phyloP scores from a whole-genome alignment of 495 filamentous ascomycete species.

The Evernia prunastri region DNA sequence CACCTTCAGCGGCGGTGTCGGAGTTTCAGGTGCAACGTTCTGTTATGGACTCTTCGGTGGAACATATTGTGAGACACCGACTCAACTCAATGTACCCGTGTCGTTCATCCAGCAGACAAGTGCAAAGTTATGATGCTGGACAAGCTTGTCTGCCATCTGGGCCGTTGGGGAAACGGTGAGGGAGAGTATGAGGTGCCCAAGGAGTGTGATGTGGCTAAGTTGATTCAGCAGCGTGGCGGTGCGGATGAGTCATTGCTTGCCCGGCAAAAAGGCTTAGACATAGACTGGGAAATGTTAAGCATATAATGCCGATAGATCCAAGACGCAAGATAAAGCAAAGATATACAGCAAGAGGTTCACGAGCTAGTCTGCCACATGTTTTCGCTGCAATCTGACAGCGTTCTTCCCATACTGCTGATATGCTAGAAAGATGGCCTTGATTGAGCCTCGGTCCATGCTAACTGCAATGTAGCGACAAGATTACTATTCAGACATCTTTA shows the following conservation, averaged over 20 bases:
- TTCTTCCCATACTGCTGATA: too few species aligned
- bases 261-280: neutral
- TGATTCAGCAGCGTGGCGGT: conserved; percentile 1
- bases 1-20: neutral
- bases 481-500: too few species aligned
- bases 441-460: too few species aligned
- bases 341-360: neutral
- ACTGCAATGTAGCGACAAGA: too few species aligned
- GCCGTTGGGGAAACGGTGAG: neutral
- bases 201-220: neutral
- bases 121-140: neutral
- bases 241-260: neutral
- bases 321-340: neutral
- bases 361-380: neutral
- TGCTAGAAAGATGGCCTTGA: too few species aligned
- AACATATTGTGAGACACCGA: neutral
- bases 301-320: neutral
- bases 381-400: neutral
- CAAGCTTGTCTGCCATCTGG: neutral
- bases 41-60: conserved; percentile 2
- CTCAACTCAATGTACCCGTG: conserved; percentile 3
- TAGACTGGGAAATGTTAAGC: neutral
- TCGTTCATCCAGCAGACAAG: conserved; percentile 5
- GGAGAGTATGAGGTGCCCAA: neutral
- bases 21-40: neutral